These are phyloP conservation scores for Millerago galiae DNA, from an alignment of 805 yeast species.

Conservation along the genomic window DNA sequence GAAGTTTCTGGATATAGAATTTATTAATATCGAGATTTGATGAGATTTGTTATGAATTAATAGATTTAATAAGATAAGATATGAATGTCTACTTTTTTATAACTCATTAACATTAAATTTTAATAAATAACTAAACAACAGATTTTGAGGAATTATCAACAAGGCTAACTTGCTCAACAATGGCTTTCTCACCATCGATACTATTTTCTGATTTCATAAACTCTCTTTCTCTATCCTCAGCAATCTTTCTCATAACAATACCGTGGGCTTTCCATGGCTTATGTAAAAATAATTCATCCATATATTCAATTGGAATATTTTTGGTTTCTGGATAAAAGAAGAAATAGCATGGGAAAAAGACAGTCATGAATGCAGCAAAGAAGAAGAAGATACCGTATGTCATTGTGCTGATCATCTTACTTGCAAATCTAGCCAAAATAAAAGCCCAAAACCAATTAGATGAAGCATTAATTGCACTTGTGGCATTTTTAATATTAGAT, in stretches of 20 bases:
- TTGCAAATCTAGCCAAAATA: constrained; percentile 40
- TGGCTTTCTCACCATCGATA: not conserved
- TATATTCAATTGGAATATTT: constrained; percentile 40
- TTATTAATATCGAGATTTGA: too few relatives aligned
- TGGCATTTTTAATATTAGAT: constrained; percentile 36
- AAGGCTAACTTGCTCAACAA: not conserved
- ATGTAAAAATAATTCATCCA: constrained; percentile 27
- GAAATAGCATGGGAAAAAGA: constrained; percentile 33
- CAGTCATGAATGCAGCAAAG: constrained; percentile 14
- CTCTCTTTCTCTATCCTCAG: not conserved
- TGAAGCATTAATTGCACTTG: constrained; percentile 39
- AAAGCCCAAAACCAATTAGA: constrained; percentile 46
- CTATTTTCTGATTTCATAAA: not conserved
- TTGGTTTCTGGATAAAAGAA: constrained; percentile 40
- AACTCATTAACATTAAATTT: too few relatives aligned
- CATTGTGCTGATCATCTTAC: constrained; percentile 36
- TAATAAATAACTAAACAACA: not conserved
- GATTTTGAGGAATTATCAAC: not conserved
- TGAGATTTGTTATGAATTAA: too few relatives aligned
- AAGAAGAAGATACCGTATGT: constrained; percentile 40
- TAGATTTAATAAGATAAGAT: too few relatives aligned
- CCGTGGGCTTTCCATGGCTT: constrained; percentile 18
- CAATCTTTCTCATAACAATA: not conserved
- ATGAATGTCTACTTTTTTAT: too few relatives aligned
- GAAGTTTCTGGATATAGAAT: too few relatives aligned